A percentile compares a stretch with the other conserved stretches of the same genome.
These are phyloP conservation scores for Spathaspora sp. DNA, from an alignment of 805 yeast species.

Conservation along the genomic window DNA sequence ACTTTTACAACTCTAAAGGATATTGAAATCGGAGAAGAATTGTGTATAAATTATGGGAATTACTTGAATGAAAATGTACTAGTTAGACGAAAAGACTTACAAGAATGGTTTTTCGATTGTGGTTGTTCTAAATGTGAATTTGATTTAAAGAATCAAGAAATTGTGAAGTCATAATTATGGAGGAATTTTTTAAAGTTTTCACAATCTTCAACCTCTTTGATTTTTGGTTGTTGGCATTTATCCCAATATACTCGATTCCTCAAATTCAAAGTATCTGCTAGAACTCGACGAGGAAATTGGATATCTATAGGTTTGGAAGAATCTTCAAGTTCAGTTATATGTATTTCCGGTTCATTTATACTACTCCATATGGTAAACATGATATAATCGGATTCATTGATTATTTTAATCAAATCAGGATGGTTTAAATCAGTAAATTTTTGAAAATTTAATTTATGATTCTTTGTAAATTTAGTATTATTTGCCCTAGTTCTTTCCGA, in stretches of 20 bases:
- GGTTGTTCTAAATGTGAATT: slow-evolving; percentile 44
- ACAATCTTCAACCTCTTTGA: slow-evolving; percentile 64
- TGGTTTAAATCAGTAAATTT: slow-evolving; percentile 23
- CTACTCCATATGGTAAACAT: slow-evolving; percentile 27
- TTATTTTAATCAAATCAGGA: slow-evolving; percentile 14
- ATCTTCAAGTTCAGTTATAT: slow-evolving; percentile 17
- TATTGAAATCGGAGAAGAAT: slow-evolving; percentile 43
- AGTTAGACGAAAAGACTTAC: slow-evolving; percentile 40
- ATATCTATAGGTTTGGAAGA: slow-evolving; percentile 52
- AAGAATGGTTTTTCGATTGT: slow-evolving; percentile 60
- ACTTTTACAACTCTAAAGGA: slow-evolving; percentile 39
- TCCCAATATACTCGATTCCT: slow-evolving; percentile 75
- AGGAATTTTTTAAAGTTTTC: slow-evolving; percentile 57
- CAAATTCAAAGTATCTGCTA: slow-evolving; percentile 59
- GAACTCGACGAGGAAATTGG: slow-evolving; percentile 79
- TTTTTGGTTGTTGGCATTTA: slow-evolving; percentile 60
- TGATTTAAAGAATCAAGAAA: slow-evolving; percentile 10
- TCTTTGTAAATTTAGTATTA: slow-evolving; percentile 42
- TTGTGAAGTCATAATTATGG: slow-evolving; percentile 49
- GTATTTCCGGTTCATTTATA: slow-evolving; percentile 12
- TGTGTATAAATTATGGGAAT: slow-evolving; percentile 63
- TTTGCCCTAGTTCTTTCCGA: slow-evolving; percentile 40
- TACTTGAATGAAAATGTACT: slow-evolving; percentile 35
- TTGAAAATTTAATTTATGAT: slow-evolving; percentile 42
- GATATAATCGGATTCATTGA: slow-evolving; percentile 36